These are phyloP conservation scores for Fistulina hepatica DNA, from an alignment of 1,284 basidiomycete genomes.

Conservation along the genomic window DNA sequence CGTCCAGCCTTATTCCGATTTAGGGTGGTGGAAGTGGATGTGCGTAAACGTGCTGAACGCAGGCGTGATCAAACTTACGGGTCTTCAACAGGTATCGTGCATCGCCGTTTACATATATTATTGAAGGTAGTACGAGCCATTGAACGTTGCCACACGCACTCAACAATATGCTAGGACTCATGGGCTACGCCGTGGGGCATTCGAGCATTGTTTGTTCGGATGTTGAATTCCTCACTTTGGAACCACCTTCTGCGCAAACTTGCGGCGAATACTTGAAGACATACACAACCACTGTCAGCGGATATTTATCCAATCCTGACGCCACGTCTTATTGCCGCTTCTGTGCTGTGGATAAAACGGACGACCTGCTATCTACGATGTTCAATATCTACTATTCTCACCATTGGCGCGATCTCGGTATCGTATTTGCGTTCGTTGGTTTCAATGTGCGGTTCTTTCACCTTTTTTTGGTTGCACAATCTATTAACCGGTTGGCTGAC, in stretches of 20 bases:
- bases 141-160: conserved; percentile 22
- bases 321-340: conserved; percentile 44
- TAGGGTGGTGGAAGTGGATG: conserved; percentile 80
- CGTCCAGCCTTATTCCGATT: conserved; percentile 47
- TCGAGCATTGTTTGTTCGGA: conserved; percentile 43
- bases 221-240: conserved; percentile 40
- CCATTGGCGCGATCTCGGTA: conserved; percentile 40
- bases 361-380: conserved; percentile 28
- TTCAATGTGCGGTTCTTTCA: conserved; percentile 48
- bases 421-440: conserved; percentile 32
- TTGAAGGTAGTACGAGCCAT: conserved; percentile 47
- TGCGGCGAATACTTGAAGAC: conserved; percentile 45
- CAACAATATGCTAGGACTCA: background rate
- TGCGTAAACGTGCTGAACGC: conserved; percentile 20
- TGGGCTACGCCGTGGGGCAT: conserved; percentile 21
- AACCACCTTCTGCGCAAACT: conserved; percentile 49
- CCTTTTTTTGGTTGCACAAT: too few relatives aligned
- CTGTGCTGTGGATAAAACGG: conserved; percentile 36
- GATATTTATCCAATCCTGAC: conserved; percentile 54
- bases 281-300: conserved; percentile 44
- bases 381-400: conserved; percentile 42
- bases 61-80: background rate
- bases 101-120: conserved; percentile 68
- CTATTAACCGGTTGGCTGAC: too few relatives aligned
- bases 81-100: conserved; percentile 30